These are phyloP conservation scores for Eucalyptus sideroxylon DNA, from an alignment of 345 rosid species.

Conservation along the genomic window DNA sequence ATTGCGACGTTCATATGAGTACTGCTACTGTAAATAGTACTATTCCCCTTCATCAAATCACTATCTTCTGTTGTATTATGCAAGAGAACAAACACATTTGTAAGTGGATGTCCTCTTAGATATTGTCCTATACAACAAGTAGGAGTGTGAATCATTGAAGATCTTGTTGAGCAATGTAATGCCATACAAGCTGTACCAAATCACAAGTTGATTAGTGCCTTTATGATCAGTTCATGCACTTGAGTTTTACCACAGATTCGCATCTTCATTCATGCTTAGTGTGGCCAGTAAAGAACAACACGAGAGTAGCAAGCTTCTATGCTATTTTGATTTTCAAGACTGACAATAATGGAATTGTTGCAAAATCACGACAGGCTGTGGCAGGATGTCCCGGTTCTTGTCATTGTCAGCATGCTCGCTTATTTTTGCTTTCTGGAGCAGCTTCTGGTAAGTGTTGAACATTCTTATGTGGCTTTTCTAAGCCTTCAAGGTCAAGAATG, in stretches of 20 bases:
- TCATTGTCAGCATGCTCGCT: conserved; percentile 95
- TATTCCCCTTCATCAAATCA: not conserved
- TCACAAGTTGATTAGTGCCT: not conserved
- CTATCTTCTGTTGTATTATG: not conserved
- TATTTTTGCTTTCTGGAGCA: conserved; percentile 97
- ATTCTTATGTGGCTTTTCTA: not conserved
- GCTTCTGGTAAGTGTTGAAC: conserved; percentile 53
- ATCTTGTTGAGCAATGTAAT: not conserved
- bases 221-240: not conserved
- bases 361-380: conserved; percentile 47
- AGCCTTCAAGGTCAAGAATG: not conserved
- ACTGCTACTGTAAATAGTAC: not conserved
- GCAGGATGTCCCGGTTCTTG: conserved; percentile 94
- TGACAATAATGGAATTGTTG: not conserved
- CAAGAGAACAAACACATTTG: not conserved
- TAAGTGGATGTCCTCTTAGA: not conserved
- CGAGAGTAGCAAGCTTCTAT: not conserved
- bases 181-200: not conserved
- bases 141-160: not conserved
- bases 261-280: not conserved
- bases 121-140: not conserved
- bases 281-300: not conserved
- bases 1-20: not conserved
- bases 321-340: not conserved
- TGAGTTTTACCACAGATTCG: not conserved